Base-by-base conservation (phyloP, 2,329 filamentous ascomycete genomes). In the Lachnellula cervina region DNA sequence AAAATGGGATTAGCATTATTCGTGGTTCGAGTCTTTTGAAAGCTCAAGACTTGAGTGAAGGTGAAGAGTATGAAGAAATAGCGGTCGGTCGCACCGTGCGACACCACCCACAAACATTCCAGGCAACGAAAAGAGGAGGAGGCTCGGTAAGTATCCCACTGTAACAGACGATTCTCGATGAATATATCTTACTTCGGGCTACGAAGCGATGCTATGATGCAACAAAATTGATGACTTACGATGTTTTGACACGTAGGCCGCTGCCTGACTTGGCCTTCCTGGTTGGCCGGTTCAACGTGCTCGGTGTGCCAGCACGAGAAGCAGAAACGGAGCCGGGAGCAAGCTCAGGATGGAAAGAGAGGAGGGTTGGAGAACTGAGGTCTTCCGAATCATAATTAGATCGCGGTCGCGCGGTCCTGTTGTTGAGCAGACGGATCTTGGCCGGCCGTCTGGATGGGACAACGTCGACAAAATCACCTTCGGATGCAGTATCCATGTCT, bases 241-340 rank as follows among this genome's bases (percentile, higher is more conserved):
- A 88, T 70, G 79, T 81, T 73, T 88, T 88, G 67, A 87, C 79
- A 62, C 85, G 83, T 61, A 69, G 59, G 54, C 69, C 68, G 57
- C 82, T 76, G 40, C 83, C 83, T 52, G 78, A 79, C 68, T 82
- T 80, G 49, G 77, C 74, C 71, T 80, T 85, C 76, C 85, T 86
- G 57, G 75, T 71, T 34, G 81, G 76, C 42, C 80, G 80, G 53
- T 58, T 61, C 47, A 78, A 74, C 44, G 78, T 74, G 53, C 72
- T 76, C 6, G 84, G 84, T 34, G 84, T 87, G 54, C 76, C 80
- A 54, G 82, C 81, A 62, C 84, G 80, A 34, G 83, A 86, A 62
- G 74, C 77, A 47, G 76, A 72, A 13, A 71, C 68, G n/a, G 77
- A 78, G 35, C 66, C 75, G 58, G 69, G 76, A 69, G 71, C 76